A percentile compares a stretch with the other conserved stretches of the same genome.
Evolutionary conservation across 2,329 filamentous ascomycete species (phyloP).

Genomic region (Amauroascus niger): DNA sequence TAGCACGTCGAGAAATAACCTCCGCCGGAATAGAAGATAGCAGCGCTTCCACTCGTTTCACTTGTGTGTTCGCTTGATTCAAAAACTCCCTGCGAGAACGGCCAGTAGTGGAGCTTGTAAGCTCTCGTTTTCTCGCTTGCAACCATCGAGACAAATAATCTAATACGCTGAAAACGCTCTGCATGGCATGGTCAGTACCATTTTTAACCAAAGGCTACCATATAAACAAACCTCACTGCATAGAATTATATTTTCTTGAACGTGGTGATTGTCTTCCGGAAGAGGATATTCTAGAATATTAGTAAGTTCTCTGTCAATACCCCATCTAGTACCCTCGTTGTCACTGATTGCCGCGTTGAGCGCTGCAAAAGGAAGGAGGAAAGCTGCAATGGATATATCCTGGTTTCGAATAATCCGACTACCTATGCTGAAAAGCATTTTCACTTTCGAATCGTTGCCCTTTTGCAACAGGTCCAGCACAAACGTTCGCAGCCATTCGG

Average conservation of each 20-base stretch:
- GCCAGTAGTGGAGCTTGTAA: constrained; percentile 25
- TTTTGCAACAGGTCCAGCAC: constrained; percentile 73
- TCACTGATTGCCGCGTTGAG: constrained; percentile 74
- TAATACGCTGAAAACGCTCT: constrained; percentile 81
- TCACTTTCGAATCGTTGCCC: constrained; percentile 62
- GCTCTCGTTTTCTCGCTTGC: constrained; percentile 59
- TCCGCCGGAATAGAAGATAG: constrained; percentile 60
- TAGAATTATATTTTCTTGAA: constrained; percentile 66
- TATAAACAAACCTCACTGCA: constrained; percentile 65
- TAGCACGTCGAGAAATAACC: constrained; percentile 67
- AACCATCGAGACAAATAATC: constrained; percentile 90
- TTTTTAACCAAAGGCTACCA: neutral
- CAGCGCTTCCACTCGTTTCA: constrained; percentile 61
- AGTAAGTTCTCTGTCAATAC: constrained; percentile 64
- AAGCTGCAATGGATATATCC: constrained; percentile 75
- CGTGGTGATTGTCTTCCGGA: constrained; percentile 44
- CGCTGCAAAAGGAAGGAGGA: constrained; percentile 77
- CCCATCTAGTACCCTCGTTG: constrained; percentile 51
- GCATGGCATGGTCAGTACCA: constrained; percentile 9
- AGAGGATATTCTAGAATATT: constrained; percentile 59
- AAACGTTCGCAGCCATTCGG: constrained; percentile 70
- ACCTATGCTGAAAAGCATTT: constrained; percentile 69
- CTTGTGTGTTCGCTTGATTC: constrained; percentile 30
- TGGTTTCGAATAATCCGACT: constrained; percentile 75
- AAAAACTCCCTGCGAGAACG: constrained; percentile 23